phyloP scores from a whole-genome alignment of 257 asterid species.

The Cordia subcordata region DNA sequence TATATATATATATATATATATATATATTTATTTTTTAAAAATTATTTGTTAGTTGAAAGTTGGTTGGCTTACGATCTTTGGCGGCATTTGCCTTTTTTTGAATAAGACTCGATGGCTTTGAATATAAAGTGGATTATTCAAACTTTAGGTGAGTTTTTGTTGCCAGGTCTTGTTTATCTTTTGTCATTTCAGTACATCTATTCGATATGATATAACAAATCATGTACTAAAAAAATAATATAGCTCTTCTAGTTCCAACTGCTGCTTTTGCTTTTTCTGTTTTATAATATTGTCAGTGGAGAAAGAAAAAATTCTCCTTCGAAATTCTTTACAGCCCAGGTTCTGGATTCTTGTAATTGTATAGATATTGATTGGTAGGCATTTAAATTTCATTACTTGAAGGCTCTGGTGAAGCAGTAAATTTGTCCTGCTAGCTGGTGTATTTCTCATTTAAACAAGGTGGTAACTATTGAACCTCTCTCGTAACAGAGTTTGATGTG shows the following conservation, averaged over 20 bases:
- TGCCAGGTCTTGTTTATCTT: slow-evolving; percentile 34
- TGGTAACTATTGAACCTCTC: too few relatives aligned
- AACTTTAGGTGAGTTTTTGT: slow-evolving; percentile 46
- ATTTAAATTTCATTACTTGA: slow-evolving; percentile 1
- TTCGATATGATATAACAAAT: not conserved
- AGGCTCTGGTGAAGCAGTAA: too few relatives aligned
- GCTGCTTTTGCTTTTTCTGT: slow-evolving; percentile 22
- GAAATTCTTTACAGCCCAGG: slow-evolving; percentile 25
- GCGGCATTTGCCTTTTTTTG: slow-evolving; percentile 38
- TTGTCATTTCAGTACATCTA: not conserved
- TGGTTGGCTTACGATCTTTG: slow-evolving; percentile 36
- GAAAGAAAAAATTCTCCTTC: slow-evolving; percentile 22
- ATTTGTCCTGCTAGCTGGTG: too few relatives aligned
- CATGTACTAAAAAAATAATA: not conserved
- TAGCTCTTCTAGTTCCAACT: slow-evolving; percentile 15
- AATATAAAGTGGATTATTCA: slow-evolving; percentile 28
- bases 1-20: too few relatives aligned
- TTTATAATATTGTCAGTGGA: slow-evolving; percentile 19
- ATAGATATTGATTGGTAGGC: slow-evolving; percentile 21
- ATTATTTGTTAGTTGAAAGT: slow-evolving; percentile 39
- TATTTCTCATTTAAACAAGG: too few relatives aligned
- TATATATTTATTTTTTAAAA: slow-evolving; percentile 23
- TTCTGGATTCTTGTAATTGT: slow-evolving; percentile 46
- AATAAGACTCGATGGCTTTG: slow-evolving; percentile 41
- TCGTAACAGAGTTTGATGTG: slow-evolving; percentile 11